Evolutionary conservation across 2,329 filamentous ascomycete genomes (phyloP).

Genomic region (Pseudogymnoascus sp.): DNA sequence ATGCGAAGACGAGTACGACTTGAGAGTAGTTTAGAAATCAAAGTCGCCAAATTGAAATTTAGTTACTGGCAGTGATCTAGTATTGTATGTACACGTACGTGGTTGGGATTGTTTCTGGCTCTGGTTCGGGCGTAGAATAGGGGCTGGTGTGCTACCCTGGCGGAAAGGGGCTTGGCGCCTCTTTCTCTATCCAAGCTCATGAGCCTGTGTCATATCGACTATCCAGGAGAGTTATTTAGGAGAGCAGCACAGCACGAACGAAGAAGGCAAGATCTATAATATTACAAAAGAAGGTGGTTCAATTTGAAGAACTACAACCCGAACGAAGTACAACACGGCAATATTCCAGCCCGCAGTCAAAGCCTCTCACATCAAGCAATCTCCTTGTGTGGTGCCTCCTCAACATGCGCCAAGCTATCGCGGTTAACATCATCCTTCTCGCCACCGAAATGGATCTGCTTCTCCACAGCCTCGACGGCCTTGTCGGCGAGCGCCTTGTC

Average conservation of each 20-base stretch:
- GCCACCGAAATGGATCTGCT: conserved; percentile 26
- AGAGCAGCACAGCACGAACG: neutral
- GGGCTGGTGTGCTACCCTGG: neutral
- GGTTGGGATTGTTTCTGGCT: neutral
- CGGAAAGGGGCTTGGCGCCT: neutral
- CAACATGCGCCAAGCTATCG: conserved; percentile 3
- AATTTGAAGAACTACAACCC: conserved; percentile 1
- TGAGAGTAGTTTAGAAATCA: neutral
- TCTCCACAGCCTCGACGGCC: conserved; percentile 32
- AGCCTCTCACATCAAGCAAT: neutral
- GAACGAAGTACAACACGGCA: neutral
- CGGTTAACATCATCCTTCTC: conserved; percentile 2
- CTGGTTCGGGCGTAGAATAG: neutral
- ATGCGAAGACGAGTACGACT: neutral
- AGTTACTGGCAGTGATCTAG: neutral
- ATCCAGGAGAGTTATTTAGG: neutral
- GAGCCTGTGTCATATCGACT: neutral
- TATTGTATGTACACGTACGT: too few relatives aligned
- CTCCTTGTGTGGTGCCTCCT: neutral
- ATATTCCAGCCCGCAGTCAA: conserved; percentile 3
- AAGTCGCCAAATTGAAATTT: neutral
- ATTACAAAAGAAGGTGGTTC: neutral
- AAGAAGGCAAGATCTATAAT: neutral
- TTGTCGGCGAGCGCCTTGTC: conserved; percentile 30
- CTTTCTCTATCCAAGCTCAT: neutral